Evolutionary conservation across 75 land plant genomes (phyloP), one percentile per base, ranked within the genome.

Genomic region (Cryptomeria japonica): DNA sequence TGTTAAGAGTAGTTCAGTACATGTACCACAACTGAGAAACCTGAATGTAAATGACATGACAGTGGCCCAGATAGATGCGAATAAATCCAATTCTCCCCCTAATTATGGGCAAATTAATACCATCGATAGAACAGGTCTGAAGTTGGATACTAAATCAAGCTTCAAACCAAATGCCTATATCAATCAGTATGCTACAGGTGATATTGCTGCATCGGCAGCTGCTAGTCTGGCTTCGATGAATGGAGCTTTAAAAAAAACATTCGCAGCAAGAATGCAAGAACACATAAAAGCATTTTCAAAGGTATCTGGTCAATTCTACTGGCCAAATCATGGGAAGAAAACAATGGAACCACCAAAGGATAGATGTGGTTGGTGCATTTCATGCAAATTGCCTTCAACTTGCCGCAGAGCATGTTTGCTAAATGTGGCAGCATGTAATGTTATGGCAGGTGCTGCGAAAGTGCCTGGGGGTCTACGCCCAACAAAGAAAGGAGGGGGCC

Each of bases 321-420:
- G 99, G 99, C 99, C 99, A 61, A 93, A 80, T 91, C 47, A 86
- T 37, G 95, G 92, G 78, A 95, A 91, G 94, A 95, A 95, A 88
- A 79, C 90, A 55, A 86, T 90, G 83, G 98, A 96, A 68, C 91
- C 90, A 22, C 96, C 96, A 38, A 95, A 95, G 76, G 99, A 98
- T 82, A 92, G 93, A 84, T 98, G 99, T 91, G 96, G 99, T 25
- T 98, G 99, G 99, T 98, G 99, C 89, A 87, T 92, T 86, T 89
- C 92, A 83, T 98, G 99, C 64, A 91, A 90, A 86, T 85, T 87
- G 72, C 22, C 88, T 49, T 53, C 83, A 53, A 86, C 88, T 73
- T 91, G 90, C 64, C 53, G 82, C 46, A 94, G 88, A 88, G 97
- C 94, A 47, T 98, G 99, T 87, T 84, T 98, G 87, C 88, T 98